phyloP scores from a whole-genome alignment of 2,329 filamentous ascomycete species.

The Endoconidiophora laricicola region DNA sequence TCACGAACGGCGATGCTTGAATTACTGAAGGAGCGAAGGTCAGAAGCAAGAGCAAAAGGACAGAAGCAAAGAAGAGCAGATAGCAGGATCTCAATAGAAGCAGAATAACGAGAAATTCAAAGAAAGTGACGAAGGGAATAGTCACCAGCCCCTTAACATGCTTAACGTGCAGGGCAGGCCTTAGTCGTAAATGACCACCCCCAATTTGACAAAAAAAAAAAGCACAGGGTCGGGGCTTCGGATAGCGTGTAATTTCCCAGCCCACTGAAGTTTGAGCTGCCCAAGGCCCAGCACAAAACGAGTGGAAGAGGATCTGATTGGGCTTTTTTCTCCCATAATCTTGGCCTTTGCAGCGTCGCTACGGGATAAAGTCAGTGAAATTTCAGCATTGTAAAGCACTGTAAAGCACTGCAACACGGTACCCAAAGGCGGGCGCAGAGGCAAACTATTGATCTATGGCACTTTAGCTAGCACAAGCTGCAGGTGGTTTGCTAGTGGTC shows the following conservation, averaged over 20 bases:
- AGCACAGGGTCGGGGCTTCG: slow-evolving; percentile 12
- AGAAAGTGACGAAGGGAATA: not conserved
- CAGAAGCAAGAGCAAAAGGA: not conserved
- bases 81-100: not conserved
- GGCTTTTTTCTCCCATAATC: too few relatives aligned
- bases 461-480: too few relatives aligned
- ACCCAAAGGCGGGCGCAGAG: too few relatives aligned
- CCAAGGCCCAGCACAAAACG: too few relatives aligned
- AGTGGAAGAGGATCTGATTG: too few relatives aligned
- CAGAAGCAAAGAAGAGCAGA: not conserved
- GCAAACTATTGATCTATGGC: too few relatives aligned
- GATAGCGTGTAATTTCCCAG: slow-evolving; percentile 13
- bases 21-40: not conserved
- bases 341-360: too few relatives aligned
- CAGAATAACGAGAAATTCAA: too few relatives aligned
- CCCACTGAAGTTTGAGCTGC: slow-evolving; percentile 1
- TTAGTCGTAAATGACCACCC: slow-evolving; percentile 13
- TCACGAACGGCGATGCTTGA: not conserved
- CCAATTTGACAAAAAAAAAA: slow-evolving; percentile 13
- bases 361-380: too few relatives aligned
- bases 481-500: too few relatives aligned
- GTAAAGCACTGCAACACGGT: too few relatives aligned
- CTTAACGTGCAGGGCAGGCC: slow-evolving; percentile 10
- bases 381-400: too few relatives aligned
- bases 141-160: slow-evolving; percentile 6